These are phyloP conservation scores for Cyphellophora europaea DNA, from an alignment of 2,329 filamentous ascomycete species.

Conservation along the genomic window DNA sequence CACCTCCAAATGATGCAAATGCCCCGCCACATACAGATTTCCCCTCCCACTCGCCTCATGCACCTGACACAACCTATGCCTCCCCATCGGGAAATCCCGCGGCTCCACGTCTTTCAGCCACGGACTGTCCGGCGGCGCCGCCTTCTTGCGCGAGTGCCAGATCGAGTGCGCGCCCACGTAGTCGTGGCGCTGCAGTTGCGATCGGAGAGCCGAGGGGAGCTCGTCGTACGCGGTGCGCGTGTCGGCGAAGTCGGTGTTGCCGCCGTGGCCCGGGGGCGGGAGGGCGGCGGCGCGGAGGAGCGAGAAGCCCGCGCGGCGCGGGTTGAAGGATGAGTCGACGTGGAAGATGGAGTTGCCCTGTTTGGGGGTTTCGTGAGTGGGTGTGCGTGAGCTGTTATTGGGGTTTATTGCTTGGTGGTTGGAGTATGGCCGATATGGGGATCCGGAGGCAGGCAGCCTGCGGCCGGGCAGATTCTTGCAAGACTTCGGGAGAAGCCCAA, in stretches of 20 bases:
- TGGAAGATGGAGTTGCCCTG: constrained; percentile 45
- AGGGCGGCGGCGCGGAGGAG: constrained; percentile 42
- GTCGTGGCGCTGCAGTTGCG: constrained; percentile 28
- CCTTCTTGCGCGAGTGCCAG: constrained; percentile 41
- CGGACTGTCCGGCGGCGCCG: constrained; percentile 33
- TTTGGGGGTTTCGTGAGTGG: no score
- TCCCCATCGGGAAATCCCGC: constrained; percentile 26
- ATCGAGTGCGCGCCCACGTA: constrained; percentile 44
- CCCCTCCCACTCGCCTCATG: constrained; percentile 43
- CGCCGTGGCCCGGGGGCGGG: constrained; percentile 38
- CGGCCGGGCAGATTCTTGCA: no score
- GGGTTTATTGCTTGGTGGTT: no score
- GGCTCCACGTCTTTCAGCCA: constrained; percentile 37
- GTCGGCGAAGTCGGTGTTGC: constrained; percentile 46
- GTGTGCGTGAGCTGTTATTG: no score
- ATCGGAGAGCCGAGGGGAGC: constrained; percentile 27
- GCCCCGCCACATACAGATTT: constrained; percentile 45
- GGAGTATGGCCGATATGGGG: no score
- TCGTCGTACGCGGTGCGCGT: constrained; percentile 42
- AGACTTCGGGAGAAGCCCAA: no score
- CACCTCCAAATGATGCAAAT: constrained; percentile 46
- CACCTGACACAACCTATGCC: constrained; percentile 41
- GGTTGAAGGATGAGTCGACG: constrained; percentile 47
- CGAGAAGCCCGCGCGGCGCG: constrained; percentile 43
- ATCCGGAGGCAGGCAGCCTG: no score